Base-by-base conservation (phyloP, 345 rosid species). In the Camelina laxa region DNA sequence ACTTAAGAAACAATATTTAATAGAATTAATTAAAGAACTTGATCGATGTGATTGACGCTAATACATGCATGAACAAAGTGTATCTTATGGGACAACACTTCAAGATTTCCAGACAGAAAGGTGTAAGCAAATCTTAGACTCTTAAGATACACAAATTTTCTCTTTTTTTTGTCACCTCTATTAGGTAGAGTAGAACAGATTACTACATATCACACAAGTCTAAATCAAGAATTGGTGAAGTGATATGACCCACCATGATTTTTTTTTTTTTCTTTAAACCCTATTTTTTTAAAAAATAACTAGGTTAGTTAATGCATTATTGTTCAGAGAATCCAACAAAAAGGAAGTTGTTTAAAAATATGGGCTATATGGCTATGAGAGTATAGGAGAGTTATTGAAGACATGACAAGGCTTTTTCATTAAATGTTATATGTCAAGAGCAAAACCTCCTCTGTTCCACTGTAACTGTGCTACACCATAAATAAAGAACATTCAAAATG, bases 351-450 rank as follows among this genome's bases (percentile, higher is more conserved):
- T 16, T 6, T 2, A 20, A 17, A 47, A 59, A 17, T 38, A 67
- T 49, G 74, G 38, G 48, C 44, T 39, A 49, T 39, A 49, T 41
- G 42, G 45, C 55, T 54, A 64, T 14, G 24, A 12, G 1, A 72
- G 17, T 9, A 19, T 14, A 30, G 21, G 27, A 65, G 41, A 74
- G 60, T 60, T 67, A 60, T 41, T 53, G 75, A 61, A 54, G 75
- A 76, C 62, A 76, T 62, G 75, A 76, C 80, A 76, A 69, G 75
- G 58, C 75, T 76, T 53, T 38, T 51, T 76, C 80, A 69, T 76
- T 76, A 35, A 76, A 76, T 69, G 80, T 76, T 44, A n/a, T 35
- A 31, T 50, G 60, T 15, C 38, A 38, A 58, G 31, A 58, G 60
- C 78, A 38, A 56, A 57, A 74, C 59, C 59, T 57, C 50, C 38